These are phyloP conservation scores for Ilex paraguariensis DNA, from an alignment of 305 asterid species.

Conservation along the genomic window DNA sequence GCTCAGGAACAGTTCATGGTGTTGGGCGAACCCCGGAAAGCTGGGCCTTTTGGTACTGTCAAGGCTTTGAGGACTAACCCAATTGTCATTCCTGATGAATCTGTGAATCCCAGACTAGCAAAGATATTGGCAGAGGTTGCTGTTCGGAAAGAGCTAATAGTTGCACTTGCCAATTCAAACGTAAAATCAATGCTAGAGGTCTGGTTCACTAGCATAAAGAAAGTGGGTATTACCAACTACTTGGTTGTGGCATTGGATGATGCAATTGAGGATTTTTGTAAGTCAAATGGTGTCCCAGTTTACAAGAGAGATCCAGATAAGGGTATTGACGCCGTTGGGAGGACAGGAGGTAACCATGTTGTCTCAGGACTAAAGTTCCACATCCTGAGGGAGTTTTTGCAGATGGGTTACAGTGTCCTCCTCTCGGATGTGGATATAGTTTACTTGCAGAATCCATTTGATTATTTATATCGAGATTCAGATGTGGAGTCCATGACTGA, in stretches of 20 bases:
- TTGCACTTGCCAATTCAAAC: conserved; percentile 1
- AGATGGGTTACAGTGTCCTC: not conserved
- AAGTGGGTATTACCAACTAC: conserved; percentile 1
- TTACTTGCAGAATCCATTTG: not conserved
- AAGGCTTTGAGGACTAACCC: conserved; percentile 3
- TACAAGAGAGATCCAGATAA: not conserved
- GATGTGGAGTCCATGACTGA: not conserved
- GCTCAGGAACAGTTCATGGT: conserved; percentile 1
- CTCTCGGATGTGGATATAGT: not conserved
- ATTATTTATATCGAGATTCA: not conserved
- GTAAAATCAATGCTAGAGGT: conserved; percentile 3
- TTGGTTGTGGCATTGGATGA: conserved; percentile 2
- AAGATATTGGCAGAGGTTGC: conserved; percentile 1
- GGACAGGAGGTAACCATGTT: not conserved
- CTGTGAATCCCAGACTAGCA: not conserved
- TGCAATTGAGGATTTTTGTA: not conserved
- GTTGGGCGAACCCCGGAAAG: conserved; percentile 1
- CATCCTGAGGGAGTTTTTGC: not conserved
- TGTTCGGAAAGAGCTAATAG: not conserved
- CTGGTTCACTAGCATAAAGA: not conserved
- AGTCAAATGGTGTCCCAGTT: not conserved
- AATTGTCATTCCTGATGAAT: not conserved
- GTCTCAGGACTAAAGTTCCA: not conserved
- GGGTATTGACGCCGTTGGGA: not conserved
- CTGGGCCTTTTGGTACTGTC: conserved; percentile 6